phyloP scores from a whole-genome alignment of 768 basidiomycete genomes.

The Boletus subcaerulescens region DNA sequence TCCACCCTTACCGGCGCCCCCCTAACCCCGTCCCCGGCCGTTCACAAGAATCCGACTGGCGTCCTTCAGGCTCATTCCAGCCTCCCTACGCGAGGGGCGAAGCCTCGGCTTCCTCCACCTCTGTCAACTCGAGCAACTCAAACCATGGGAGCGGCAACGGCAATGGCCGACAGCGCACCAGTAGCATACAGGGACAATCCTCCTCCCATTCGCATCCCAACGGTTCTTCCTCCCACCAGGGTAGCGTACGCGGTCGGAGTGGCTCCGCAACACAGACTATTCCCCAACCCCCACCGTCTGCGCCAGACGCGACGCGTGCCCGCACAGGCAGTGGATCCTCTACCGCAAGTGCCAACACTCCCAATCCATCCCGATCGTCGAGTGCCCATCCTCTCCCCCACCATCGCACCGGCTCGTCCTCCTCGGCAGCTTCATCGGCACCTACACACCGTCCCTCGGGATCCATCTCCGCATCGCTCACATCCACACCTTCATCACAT shows the following conservation, averaged over 20 bases:
- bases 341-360: conserved; percentile 8
- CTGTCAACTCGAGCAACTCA: conserved; percentile 62
- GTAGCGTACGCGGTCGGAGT: conserved; percentile 38
- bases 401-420: conserved; percentile 32
- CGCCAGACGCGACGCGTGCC: conserved; percentile 24
- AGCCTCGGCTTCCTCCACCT: conserved; percentile 75
- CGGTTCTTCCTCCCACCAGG: conserved; percentile 29
- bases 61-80: conserved; percentile 48
- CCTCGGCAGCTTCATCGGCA: conserved; percentile 22
- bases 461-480: conserved; percentile 28
- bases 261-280: conserved; percentile 30
- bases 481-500: conserved; percentile 28
- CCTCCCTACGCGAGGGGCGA: conserved; percentile 80
- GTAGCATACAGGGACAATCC: conserved; percentile 71
- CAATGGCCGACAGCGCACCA: conserved; percentile 57
- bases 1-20: conserved; percentile 81
- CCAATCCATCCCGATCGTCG: conserved; percentile 14
- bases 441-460: conserved; percentile 25
- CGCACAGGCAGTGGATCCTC: conserved; percentile 34
- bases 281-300: conserved; percentile 25
- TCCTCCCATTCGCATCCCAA: conserved; percentile 40
- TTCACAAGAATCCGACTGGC: conserved; percentile 44
- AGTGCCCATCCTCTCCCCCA: conserved; percentile 28
- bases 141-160: conserved; percentile 25
- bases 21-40: conserved; percentile 32